These are phyloP conservation scores for Lumnitzera littorea DNA, from an alignment of 345 rosid species.

Conservation along the genomic window DNA sequence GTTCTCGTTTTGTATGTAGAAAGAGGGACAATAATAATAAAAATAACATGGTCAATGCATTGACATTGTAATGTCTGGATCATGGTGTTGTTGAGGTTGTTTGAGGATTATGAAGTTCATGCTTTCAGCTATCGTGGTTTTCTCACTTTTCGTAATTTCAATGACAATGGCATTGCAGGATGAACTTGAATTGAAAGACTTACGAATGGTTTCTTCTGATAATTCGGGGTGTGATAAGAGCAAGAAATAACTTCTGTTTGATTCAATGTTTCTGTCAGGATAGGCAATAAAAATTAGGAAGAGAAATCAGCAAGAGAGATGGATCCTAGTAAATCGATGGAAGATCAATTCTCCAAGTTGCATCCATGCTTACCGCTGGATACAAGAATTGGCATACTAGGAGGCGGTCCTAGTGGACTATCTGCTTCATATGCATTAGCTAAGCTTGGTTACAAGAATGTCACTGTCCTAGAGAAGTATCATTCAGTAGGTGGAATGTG, in stretches of 20 bases:
- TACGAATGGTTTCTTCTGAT: too few species aligned
- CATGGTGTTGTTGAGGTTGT: too few species aligned
- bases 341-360: constrained; percentile 49
- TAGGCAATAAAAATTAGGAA: constrained; percentile 7
- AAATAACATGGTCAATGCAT: too few species aligned
- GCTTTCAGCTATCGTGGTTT: too few species aligned
- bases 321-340: constrained; percentile 34
- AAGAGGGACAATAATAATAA: too few species aligned
- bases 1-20: too few species aligned
- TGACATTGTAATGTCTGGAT: too few species aligned
- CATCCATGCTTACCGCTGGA: constrained; percentile 49
- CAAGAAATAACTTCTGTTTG: background rate
- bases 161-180: too few species aligned
- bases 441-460: constrained; percentile 51
- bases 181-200: too few species aligned
- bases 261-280: background rate
- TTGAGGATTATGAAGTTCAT: too few species aligned
- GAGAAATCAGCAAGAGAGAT: constrained; percentile 16
- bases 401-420: constrained; percentile 61
- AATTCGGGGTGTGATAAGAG: too few species aligned
- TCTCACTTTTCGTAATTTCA: too few species aligned
- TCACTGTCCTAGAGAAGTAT: constrained; percentile 53
- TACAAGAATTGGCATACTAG: constrained; percentile 50
- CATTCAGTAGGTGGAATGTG: constrained; percentile 64
- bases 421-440: constrained; percentile 60